phyloP scores from a whole-genome alignment of 1,284 basidiomycete genomes.

The Sutorius eximius region DNA sequence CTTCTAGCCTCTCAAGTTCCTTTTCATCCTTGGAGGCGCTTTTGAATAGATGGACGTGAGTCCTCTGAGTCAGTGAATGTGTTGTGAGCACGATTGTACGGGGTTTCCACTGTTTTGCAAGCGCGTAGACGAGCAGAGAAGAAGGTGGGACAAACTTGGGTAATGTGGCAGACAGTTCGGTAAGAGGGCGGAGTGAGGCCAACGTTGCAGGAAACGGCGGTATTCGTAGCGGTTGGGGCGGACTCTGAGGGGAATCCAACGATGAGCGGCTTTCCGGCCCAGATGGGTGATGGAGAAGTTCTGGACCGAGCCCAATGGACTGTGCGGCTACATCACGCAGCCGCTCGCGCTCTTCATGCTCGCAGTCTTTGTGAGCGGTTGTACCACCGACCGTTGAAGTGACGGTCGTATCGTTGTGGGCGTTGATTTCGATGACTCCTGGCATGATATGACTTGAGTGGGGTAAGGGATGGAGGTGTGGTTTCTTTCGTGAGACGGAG shows the following conservation, averaged over 20 bases:
- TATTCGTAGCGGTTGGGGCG: conserved; percentile 18
- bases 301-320: conserved; percentile 58
- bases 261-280: conserved; percentile 12
- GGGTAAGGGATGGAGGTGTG: conserved; percentile 31
- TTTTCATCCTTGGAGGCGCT: conserved; percentile 53
- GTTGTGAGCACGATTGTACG: conserved; percentile 64
- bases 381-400: conserved; percentile 17
- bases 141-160: conserved; percentile 67
- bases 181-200: conserved; percentile 49
- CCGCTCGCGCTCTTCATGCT: conserved; percentile 69
- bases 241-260: conserved; percentile 14
- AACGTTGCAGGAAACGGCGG: conserved; percentile 63
- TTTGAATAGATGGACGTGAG: conserved; percentile 74
- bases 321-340: conserved; percentile 73
- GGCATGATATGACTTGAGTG: conserved; percentile 47
- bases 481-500: conserved; percentile 43
- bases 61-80: conserved; percentile 40
- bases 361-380: conserved; percentile 44
- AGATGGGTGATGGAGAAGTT: conserved; percentile 20
- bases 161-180: conserved; percentile 50
- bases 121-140: conserved; percentile 65
- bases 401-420: conserved; percentile 38
- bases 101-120: conserved; percentile 71
- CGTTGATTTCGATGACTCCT: conserved; percentile 71
- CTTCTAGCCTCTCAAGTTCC: conserved; percentile 70